These are phyloP conservation scores for Botrytis tulipae DNA, from an alignment of 2,329 filamentous ascomycete species.

Conservation along the genomic window DNA sequence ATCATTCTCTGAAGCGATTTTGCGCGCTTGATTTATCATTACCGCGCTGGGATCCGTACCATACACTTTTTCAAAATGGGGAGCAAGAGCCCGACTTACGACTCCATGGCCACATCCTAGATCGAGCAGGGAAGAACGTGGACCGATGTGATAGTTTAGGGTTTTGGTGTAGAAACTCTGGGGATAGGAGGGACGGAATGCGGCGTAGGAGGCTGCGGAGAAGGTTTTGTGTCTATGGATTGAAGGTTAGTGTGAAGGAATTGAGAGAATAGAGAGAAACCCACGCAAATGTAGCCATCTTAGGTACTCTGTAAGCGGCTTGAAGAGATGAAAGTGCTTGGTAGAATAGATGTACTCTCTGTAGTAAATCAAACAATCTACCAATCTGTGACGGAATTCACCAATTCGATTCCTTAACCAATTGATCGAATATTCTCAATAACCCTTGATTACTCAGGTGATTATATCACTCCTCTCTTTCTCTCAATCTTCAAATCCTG, in stretches of 20 bases:
- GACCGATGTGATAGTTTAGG: slow-evolving; percentile 51
- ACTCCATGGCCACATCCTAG: slow-evolving; percentile 64
- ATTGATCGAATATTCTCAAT: neutral
- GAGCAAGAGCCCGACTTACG: slow-evolving; percentile 52
- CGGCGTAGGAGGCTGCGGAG: slow-evolving; percentile 56
- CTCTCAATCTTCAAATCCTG: neutral
- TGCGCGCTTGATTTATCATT: slow-evolving; percentile 54
- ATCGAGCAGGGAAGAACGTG: slow-evolving; percentile 48
- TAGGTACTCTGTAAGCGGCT: neutral
- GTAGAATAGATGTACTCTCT: neutral
- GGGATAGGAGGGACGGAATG: slow-evolving; percentile 60
- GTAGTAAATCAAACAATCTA: neutral
- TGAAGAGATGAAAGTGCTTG: neutral
- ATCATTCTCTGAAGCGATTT: slow-evolving; percentile 8
- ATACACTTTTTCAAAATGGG: slow-evolving; percentile 50
- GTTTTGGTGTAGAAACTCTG: slow-evolving; percentile 53
- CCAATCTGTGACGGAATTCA: neutral
- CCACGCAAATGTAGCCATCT: slow-evolving; percentile 52
- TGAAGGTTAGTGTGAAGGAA: slow-evolving; percentile 16
- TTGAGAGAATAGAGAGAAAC: slow-evolving; percentile 27
- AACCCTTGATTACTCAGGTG: neutral
- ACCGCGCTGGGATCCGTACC: slow-evolving; percentile 56
- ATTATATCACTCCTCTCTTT: neutral
- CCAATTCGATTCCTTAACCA: no score
- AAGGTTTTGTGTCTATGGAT: slow-evolving; percentile 52